Evolutionary conservation across 2,329 filamentous ascomycete species (phyloP).

Genomic region (Incumbomyces lentus): DNA sequence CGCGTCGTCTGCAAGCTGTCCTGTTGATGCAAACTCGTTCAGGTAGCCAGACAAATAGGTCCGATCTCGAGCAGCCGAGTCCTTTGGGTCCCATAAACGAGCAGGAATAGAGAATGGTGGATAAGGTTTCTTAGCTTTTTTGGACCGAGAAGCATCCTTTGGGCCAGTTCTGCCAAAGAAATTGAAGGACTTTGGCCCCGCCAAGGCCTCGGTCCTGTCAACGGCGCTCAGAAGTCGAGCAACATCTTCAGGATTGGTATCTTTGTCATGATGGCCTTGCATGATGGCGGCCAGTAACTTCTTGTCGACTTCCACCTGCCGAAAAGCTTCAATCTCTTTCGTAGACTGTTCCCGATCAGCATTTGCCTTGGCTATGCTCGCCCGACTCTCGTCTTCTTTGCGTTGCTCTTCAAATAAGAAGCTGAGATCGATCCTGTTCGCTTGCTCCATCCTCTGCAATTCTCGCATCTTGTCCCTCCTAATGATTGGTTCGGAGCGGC

Average conservation of each 20-base stretch:
- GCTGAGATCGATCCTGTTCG: constrained; percentile 12
- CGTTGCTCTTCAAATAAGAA: constrained; percentile 49
- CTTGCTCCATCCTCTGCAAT: constrained; percentile 14
- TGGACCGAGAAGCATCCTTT: constrained; percentile 19
- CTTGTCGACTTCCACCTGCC: constrained; percentile 25
- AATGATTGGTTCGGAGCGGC: constrained; percentile 13
- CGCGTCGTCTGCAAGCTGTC: constrained; percentile 50
- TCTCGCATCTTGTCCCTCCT: constrained; percentile 17
- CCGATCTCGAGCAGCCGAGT: constrained; percentile 44
- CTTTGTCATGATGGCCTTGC: constrained; percentile 33
- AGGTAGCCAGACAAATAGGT: constrained; percentile 54
- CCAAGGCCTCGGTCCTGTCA: constrained; percentile 49
- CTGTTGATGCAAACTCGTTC: constrained; percentile 41
- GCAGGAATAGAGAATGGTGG: constrained; percentile 25
- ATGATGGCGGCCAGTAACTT: constrained; percentile 29
- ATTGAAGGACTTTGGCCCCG: constrained; percentile 43
- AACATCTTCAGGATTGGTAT: constrained; percentile 27
- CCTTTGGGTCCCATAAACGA: constrained; percentile 23
- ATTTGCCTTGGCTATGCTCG: constrained; percentile 34
- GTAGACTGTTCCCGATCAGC: constrained; percentile 23
- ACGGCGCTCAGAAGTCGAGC: constrained; percentile 47
- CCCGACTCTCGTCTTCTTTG: constrained; percentile 50
- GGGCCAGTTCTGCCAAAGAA: constrained; percentile 40
- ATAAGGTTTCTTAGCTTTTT: constrained; percentile 24
- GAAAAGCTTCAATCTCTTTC: constrained; percentile 6